Evolutionary conservation across 2,329 filamentous ascomycete species (phyloP), one percentile per base, ranked within the genome.

Genomic region (Colletotrichum falcatum): DNA sequence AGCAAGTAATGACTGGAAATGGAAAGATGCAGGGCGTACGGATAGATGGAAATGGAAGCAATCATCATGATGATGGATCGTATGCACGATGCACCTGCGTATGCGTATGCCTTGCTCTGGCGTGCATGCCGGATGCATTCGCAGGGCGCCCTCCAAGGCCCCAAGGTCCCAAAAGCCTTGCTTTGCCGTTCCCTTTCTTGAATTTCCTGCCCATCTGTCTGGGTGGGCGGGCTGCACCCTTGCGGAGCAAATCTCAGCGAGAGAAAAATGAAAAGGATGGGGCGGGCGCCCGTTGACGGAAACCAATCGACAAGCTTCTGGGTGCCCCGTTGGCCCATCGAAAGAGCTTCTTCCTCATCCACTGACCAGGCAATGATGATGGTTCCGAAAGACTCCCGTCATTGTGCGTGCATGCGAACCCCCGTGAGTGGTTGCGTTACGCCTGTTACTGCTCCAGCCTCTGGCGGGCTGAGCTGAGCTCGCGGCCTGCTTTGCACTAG

Each of bases 361-460:
- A 44, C 18, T 11, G 8, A n/a, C 7, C 12, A 28, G 14, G 49
- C 4, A 11, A 2, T 6, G 18, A 39, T 35, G 35, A 55, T 46
- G 20, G 60, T 35, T 63, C 23, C 39, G 6, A 62, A 2, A 63
- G 33, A 51, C 26, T 63, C 30, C 65, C 65, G 58, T 67, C 65
- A 62, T 67, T 56, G 42, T 44, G 30, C 42, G 46, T 61, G 37
- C 20, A n/a, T n/a, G n/a, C n/a, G n/a, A n/a, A n/a, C n/a, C 33
- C 28, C 26, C 23, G 42, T 49, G 53, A 53, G 59, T 61, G 46
- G 46, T 53, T 51, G 59, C 42, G 20, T 44, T 44, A n/a, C 59
- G 59, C 44, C 44, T 28, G 30, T 18, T 48, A 20, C 11, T n/a
- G 35, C 55, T 44, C 37, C 54, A n/a, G n/a, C n/a, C n/a, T n/a